Percentiles rank a stretch among this genome's conserved stretches.
phyloP scores from a whole-genome alignment of 140 eudicot genomes.

The Flaveria floridana region DNA sequence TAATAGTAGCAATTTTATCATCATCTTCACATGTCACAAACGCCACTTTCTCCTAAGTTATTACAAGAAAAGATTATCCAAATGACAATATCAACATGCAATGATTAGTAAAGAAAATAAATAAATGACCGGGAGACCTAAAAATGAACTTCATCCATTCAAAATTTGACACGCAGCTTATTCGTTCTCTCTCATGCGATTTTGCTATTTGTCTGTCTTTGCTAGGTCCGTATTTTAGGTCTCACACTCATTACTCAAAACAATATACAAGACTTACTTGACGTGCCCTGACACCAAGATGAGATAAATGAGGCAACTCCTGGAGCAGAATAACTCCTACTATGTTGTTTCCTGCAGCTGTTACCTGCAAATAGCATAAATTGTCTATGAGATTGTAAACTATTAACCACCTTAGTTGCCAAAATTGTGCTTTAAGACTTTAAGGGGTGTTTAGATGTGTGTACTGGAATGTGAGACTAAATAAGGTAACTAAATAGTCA shows the following conservation, averaged over 20 bases:
- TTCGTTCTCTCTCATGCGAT: not conserved
- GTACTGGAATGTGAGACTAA: not conserved
- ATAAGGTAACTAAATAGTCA: not conserved
- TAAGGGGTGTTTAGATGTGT: not conserved
- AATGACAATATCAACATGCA: conserved; percentile 20
- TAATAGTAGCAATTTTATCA: conserved; percentile 55
- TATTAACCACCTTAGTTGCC: not conserved
- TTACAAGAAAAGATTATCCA: conserved; percentile 9
- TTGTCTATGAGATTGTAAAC: not conserved
- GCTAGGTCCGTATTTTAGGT: not conserved
- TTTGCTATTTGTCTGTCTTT: too few species aligned
- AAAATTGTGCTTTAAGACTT: not conserved
- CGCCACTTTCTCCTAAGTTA: conserved; percentile 80
- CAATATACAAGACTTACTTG: conserved; percentile 53
- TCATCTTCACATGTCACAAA: conserved; percentile 97
- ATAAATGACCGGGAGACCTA: not conserved
- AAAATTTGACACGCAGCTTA: not conserved
- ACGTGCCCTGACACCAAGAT: conserved; percentile 97
- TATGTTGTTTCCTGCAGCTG: conserved; percentile 90
- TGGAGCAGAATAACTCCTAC: conserved; percentile 87
- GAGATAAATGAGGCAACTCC: conserved; percentile 97
- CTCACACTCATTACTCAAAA: not conserved
- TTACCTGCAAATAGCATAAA: conserved; percentile 55
- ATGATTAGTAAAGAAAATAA: not conserved
- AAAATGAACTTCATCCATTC: not conserved